These are phyloP conservation scores for Ascobolus immersus DNA, from an alignment of 495 filamentous ascomycete genomes.

Conservation along the genomic window DNA sequence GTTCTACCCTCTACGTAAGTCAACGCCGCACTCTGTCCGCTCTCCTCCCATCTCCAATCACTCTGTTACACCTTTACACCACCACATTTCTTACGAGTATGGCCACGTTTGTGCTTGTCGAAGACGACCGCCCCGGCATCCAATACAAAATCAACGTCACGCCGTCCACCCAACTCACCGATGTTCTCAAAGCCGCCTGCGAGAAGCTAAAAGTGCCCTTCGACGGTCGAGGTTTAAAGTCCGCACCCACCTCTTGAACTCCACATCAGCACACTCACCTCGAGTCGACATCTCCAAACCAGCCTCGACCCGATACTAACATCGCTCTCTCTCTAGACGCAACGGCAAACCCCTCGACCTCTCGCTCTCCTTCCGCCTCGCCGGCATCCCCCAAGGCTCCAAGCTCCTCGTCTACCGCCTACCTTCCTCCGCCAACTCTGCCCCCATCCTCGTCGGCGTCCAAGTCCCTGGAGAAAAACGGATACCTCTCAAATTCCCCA, in stretches of 20 bases:
- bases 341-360: conserved; percentile 67
- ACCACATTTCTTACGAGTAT: too few species aligned
- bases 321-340: too few species aligned
- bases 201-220: conserved; percentile 43
- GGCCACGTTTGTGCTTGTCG: too few species aligned
- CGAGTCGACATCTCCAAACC: not conserved
- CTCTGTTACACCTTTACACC: too few species aligned
- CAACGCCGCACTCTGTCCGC: too few species aligned
- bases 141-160: conserved; percentile 45
- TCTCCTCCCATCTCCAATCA: too few species aligned
- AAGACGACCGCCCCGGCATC: conserved; percentile 4
- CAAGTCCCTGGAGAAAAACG: conserved; percentile 48
- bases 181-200: conserved; percentile 70
- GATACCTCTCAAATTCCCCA: conserved; percentile 49
- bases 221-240: conserved; percentile 63
- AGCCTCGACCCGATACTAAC: too few species aligned
- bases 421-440: too few species aligned
- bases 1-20: too few species aligned
- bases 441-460: conserved; percentile 60
- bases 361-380: conserved; percentile 55
- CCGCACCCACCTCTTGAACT: too few species aligned
- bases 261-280: too few species aligned
- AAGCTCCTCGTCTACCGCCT: conserved; percentile 76
- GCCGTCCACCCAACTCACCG: conserved; percentile 51
- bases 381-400: conserved; percentile 59